Conservation (phyloP, 1,139 yeast genomes). For the Pneumocystis canis region DNA sequence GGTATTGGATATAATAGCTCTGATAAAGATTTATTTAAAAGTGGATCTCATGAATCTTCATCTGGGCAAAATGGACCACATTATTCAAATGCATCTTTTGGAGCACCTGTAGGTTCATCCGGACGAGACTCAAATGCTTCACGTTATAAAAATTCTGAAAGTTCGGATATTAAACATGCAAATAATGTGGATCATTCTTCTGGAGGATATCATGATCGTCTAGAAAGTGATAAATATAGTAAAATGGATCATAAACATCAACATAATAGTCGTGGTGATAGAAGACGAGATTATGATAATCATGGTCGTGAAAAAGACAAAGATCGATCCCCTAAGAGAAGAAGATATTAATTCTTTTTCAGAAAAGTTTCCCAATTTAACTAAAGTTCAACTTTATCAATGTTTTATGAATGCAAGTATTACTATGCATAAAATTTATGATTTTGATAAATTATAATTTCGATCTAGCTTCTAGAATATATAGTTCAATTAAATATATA, state of each 20-base stretch:
- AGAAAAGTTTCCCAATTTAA: not conserved
- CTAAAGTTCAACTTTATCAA: not conserved
- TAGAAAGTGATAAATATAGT: not conserved
- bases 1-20: conserved; percentile 1
- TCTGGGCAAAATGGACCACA: not conserved
- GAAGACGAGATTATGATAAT: not conserved
- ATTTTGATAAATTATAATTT: not conserved
- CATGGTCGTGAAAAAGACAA: not conserved
- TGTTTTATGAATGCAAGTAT: not conserved
- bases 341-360: not conserved
- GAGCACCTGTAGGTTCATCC: not conserved
- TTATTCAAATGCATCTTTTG: not conserved
- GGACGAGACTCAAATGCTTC: not conserved
- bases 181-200: not conserved
- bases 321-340: not conserved
- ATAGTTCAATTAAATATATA: not conserved
- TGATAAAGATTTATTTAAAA: not conserved
- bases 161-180: not conserved
- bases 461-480: not conserved
- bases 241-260: not conserved
- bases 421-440: not conserved
- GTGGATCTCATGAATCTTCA: not conserved
- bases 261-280: not conserved
- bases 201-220: not conserved
- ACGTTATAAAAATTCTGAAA: not conserved